Evolutionary conservation across 1,139 yeast genomes (phyloP).

Genomic region (Pichia sp.): DNA sequence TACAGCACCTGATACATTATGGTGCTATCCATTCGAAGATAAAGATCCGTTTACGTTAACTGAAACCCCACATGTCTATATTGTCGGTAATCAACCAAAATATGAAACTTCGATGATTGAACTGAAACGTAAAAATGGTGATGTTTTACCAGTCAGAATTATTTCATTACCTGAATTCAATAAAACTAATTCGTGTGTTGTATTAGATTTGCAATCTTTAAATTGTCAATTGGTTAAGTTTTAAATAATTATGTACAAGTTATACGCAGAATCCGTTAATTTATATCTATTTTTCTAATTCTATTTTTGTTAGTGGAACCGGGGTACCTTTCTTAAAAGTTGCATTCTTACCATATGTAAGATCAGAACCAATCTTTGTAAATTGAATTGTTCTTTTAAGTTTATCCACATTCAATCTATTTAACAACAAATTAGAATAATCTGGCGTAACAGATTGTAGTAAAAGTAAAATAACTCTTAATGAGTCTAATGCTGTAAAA

Average conservation of each 20-base stretch:
- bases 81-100: slow-evolving; percentile 74
- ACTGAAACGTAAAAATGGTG: slow-evolving; percentile 31
- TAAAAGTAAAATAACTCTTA: slow-evolving; percentile 61
- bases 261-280: not conserved
- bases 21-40: slow-evolving; percentile 80
- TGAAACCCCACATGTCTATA: slow-evolving; percentile 79
- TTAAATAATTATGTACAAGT: slow-evolving; percentile 1
- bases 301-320: slow-evolving; percentile 35
- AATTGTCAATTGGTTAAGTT: slow-evolving; percentile 36
- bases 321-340: slow-evolving; percentile 26
- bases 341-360: slow-evolving; percentile 40
- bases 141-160: slow-evolving; percentile 37
- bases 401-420: slow-evolving; percentile 49
- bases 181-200: slow-evolving; percentile 58
- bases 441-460: slow-evolving; percentile 70
- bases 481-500: slow-evolving; percentile 61
- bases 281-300: slow-evolving; percentile 7
- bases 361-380: slow-evolving; percentile 43
- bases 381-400: slow-evolving; percentile 35
- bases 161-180: slow-evolving; percentile 70
- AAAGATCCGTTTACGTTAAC: slow-evolving; percentile 73
- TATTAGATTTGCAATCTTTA: slow-evolving; percentile 55
- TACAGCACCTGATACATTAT: slow-evolving; percentile 92
- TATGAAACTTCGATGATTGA: slow-evolving; percentile 39
- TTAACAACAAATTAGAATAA: slow-evolving; percentile 51